These are phyloP conservation scores for Colletotrichum shisoi DNA, from an alignment of 2,329 filamentous ascomycete genomes.

Conservation along the genomic window DNA sequence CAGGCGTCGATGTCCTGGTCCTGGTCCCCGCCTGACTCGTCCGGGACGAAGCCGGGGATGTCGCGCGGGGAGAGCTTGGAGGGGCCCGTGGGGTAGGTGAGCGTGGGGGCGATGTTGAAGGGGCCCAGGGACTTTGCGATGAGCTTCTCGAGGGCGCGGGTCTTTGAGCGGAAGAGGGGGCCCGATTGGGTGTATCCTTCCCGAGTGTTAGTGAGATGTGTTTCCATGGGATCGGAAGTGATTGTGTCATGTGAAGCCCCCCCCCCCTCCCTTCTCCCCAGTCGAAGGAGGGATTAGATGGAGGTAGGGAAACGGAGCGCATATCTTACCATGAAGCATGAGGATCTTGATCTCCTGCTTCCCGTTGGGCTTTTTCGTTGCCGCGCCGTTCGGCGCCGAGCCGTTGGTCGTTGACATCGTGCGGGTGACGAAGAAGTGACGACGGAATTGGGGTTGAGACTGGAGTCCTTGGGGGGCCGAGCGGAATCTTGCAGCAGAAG, in stretches of 20 bases:
- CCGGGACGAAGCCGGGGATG: slow-evolving; percentile 71
- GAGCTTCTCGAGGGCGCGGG: slow-evolving; percentile 82
- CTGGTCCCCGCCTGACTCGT: slow-evolving; percentile 11
- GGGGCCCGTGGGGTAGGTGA: slow-evolving; percentile 75
- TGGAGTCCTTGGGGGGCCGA: neutral
- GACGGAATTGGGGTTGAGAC: neutral
- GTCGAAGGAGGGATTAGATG: neutral
- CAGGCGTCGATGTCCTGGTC: slow-evolving; percentile 70
- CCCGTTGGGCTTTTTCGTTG: slow-evolving; percentile 46
- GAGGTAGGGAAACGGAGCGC: neutral
- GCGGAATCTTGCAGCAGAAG: neutral
- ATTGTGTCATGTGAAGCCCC: neutral
- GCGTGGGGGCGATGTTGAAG: slow-evolving; percentile 59
- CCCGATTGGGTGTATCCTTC: slow-evolving; percentile 90
- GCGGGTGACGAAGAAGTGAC: neutral
- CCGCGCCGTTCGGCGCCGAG: slow-evolving; percentile 39
- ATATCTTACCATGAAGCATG: slow-evolving; percentile 73
- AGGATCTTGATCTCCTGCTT: slow-evolving; percentile 71
- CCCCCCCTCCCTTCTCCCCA: too few species aligned
- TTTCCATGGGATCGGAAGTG: neutral
- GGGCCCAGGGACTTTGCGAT: slow-evolving; percentile 76
- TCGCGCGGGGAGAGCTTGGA: slow-evolving; percentile 68
- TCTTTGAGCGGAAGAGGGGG: slow-evolving; percentile 84
- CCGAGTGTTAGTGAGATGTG: slow-evolving; percentile 9
- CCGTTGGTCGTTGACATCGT: slow-evolving; percentile 26